Conservation (phyloP, 1,284 basidiomycete genomes). For the Cutaneotrichosporon spelunceum region DNA sequence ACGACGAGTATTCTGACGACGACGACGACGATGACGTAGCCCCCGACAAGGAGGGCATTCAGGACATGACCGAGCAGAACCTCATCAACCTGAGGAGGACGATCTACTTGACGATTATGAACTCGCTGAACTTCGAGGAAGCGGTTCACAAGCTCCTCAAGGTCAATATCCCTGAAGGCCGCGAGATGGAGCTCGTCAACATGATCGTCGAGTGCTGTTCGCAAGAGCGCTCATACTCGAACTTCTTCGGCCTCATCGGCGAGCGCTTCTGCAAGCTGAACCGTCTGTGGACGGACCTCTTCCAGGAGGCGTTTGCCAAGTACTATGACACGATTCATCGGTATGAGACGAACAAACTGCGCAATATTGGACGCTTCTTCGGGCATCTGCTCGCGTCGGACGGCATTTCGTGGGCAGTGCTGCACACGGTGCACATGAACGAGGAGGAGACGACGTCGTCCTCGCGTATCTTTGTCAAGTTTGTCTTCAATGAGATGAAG, state of each 20-base stretch:
- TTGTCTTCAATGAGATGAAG: slow-evolving; percentile 89
- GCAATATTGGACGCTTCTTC: slow-evolving; percentile 96
- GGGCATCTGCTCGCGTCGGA: slow-evolving; percentile 84
- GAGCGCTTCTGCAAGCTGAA: slow-evolving; percentile 96
- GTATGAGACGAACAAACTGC: slow-evolving; percentile 95
- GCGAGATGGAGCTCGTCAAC: slow-evolving; percentile 95
- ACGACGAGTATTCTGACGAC: slow-evolving; percentile 63
- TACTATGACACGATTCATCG: slow-evolving; percentile 98
- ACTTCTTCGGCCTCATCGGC: slow-evolving; percentile 91
- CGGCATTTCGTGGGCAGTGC: slow-evolving; percentile 80
- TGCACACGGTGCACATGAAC: slow-evolving; percentile 85
- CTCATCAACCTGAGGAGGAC: slow-evolving; percentile 88
- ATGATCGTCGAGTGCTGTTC: slow-evolving; percentile 99
- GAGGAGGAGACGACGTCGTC: slow-evolving; percentile 97
- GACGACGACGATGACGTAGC: slow-evolving; percentile 61
- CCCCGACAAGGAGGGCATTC: slow-evolving; percentile 79
- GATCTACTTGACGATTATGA: slow-evolving; percentile 99
- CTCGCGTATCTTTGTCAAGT: slow-evolving; percentile 96
- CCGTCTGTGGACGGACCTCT: slow-evolving; percentile 84
- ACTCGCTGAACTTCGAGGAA: slow-evolving; percentile 95
- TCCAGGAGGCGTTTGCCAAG: slow-evolving; percentile 80
- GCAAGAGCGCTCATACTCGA: slow-evolving; percentile 94
- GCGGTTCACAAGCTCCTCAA: slow-evolving; percentile 97
- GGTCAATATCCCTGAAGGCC: slow-evolving; percentile 82
- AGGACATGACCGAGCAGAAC: slow-evolving; percentile 93